Evolutionary conservation across 1,284 basidiomycete species (phyloP), one percentile per base, ranked within the genome.

Genomic region (Thelephora terrestris): DNA sequence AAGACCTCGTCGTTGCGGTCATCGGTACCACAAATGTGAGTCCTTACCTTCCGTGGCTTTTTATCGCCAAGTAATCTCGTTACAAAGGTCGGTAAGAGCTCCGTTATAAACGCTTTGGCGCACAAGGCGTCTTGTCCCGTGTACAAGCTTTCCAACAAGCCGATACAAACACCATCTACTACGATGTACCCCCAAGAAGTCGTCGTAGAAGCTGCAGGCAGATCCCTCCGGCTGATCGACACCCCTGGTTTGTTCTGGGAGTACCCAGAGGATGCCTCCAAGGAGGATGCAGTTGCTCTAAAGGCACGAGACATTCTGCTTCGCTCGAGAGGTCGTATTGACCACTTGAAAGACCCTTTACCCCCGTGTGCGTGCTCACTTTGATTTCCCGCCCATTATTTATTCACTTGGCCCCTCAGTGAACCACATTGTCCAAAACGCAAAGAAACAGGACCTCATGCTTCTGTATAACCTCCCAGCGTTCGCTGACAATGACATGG

Each of bases 401-500:
- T 16, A 43, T 47, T 40, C 20, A 49, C 48, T 24, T 48, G 34
- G 29, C 45, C 44, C 23, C 38, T 42, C 57, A 91, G 91, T 89
- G 52, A 69, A 76, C 27, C 75, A 85, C 53, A 79, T 96, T 52
- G 71, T 94, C n/a, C 64, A 76, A 27, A 79, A 81, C 32, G 80
- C 86, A 14, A 80, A 79, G 56, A 67, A 76, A 17, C 85, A 93
- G 60, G 92, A 95, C 64, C 71, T 96, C 44, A 93, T 94, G 86
- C 70, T 95, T 42, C 72, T 85, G 47, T 95, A 94, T 71, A 85
- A 79, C 59, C 73, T 94, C n/a, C 88, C 93, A 12, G 85, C 83
- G 20, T 94, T 94, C 62, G 60, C 75, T n/a, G 71, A 73, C 37
- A 81, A 82, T 2, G 81, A 92, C 53, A 66, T 78, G 16, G 74